Percentiles rank a stretch among this genome's conserved stretches.
Evolutionary conservation across 768 basidiomycete genomes (phyloP).

Genomic region (Amanita brunnescens): DNA sequence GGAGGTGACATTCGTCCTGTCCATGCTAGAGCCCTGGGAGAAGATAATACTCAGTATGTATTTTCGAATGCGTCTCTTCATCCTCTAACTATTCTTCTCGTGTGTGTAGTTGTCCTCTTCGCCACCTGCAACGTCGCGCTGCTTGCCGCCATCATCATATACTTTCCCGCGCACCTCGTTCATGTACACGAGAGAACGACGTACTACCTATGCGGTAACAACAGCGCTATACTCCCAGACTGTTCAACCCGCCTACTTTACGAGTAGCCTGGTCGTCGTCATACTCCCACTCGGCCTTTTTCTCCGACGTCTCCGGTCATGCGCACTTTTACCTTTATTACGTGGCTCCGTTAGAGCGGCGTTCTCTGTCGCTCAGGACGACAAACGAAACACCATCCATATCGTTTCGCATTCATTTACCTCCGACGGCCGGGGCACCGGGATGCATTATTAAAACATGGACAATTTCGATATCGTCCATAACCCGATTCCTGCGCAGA

Average conservation of each 20-base stretch:
- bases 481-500: too few relatives aligned
- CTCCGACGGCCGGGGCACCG: too few relatives aligned
- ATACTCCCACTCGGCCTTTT: neutral
- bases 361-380: too few relatives aligned
- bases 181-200: conserved; percentile 43
- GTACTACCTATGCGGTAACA: conserved; percentile 58
- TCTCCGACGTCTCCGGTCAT: neutral
- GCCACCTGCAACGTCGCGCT: conserved; percentile 34
- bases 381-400: too few relatives aligned
- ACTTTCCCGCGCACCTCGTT: conserved; percentile 49
- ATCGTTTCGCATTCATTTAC: too few relatives aligned
- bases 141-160: conserved; percentile 41
- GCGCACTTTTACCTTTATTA: neutral
- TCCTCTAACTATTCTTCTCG: neutral
- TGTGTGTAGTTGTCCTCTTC: conserved; percentile 36
- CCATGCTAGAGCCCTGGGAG: conserved; percentile 64
- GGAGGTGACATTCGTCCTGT: conserved; percentile 50
- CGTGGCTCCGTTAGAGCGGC: neutral
- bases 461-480: too few relatives aligned
- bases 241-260: neutral
- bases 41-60: conserved; percentile 44
- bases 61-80: neutral
- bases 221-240: conserved; percentile 12
- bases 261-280: neutral
- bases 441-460: too few relatives aligned